Percentiles rank a stretch among this genome's conserved stretches.
Conservation (phyloP, 441 rosid species). For the Kokia cookei region DNA sequence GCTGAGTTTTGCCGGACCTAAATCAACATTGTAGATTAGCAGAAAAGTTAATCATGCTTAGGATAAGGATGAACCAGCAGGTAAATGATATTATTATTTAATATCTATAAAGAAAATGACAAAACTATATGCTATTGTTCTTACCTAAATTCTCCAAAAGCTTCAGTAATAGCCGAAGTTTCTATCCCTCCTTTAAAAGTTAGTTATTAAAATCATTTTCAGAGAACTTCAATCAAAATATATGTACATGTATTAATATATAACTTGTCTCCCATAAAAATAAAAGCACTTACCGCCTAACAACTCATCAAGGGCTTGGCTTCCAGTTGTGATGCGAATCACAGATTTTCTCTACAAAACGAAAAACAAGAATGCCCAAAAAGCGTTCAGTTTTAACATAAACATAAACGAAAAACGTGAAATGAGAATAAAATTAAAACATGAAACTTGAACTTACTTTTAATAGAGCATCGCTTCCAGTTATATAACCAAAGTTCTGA, state of each 20-base stretch:
- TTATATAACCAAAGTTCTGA: slow-evolving; percentile 74
- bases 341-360: slow-evolving; percentile 56
- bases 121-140: slow-evolving; percentile 8
- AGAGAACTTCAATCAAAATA: not conserved
- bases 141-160: slow-evolving; percentile 87
- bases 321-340: slow-evolving; percentile 82
- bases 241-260: not conserved
- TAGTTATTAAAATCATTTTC: not conserved
- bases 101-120: not conserved
- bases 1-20: slow-evolving; percentile 95
- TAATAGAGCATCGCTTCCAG: slow-evolving; percentile 85
- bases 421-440: not conserved
- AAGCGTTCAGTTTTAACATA: not conserved
- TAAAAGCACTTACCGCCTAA: slow-evolving; percentile 47
- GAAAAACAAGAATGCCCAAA: not conserved
- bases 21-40: slow-evolving; percentile 2
- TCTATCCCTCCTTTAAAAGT: slow-evolving; percentile 70
- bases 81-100: not conserved
- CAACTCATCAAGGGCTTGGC: slow-evolving; percentile 86
- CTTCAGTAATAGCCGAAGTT: slow-evolving; percentile 79
- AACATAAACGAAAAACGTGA: not conserved
- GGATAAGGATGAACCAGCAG: not conserved
- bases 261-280: not conserved
- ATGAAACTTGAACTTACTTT: slow-evolving; percentile 41
- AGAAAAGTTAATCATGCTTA: not conserved